Evolutionary conservation across 2,329 filamentous ascomycete species (phyloP).

Genomic region (Aspergillus sp.): DNA sequence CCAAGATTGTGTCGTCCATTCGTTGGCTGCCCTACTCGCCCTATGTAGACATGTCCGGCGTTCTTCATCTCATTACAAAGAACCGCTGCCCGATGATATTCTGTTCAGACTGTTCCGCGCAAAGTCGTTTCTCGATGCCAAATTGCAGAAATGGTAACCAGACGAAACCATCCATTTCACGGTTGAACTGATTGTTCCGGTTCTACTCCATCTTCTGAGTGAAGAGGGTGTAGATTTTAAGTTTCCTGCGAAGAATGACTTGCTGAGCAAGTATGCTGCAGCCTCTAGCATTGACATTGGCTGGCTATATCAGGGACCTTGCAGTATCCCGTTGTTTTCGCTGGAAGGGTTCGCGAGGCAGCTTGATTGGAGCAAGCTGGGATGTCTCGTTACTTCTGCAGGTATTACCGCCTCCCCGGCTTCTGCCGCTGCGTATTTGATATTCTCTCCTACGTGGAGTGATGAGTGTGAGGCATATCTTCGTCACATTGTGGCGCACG

Average conservation of each 20-base stretch:
- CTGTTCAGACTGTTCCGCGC: slow-evolving; percentile 1
- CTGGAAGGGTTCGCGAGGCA: slow-evolving; percentile 42
- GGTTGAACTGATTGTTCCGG: slow-evolving; percentile 7
- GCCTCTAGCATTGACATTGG: slow-evolving; percentile 2
- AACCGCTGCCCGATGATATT: not conserved
- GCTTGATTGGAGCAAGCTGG: slow-evolving; percentile 39
- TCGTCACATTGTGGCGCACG: slow-evolving; percentile 16
- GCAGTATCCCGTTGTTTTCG: slow-evolving; percentile 30
- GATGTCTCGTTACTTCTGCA: slow-evolving; percentile 31
- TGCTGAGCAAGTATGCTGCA: not conserved
- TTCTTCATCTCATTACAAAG: too few species aligned
- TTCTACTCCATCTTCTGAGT: not conserved
- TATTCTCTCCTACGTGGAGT: slow-evolving; percentile 33
- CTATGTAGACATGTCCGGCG: slow-evolving; percentile 4
- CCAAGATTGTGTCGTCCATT: slow-evolving; percentile 7
- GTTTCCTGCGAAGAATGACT: slow-evolving; percentile 7
- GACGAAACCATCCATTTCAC: slow-evolving; percentile 5
- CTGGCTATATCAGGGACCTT: slow-evolving; percentile 8
- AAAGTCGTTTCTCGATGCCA: not conserved
- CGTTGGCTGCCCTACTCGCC: slow-evolving; percentile 9
- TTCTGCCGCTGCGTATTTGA: slow-evolving; percentile 43
- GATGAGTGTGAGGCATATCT: slow-evolving; percentile 36
- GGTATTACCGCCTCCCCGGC: slow-evolving; percentile 43
- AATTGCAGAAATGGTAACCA: not conserved
- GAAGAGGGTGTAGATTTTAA: slow-evolving; percentile 6